A percentile compares a stretch with the other conserved stretches of the same genome.
phyloP scores from a whole-genome alignment of 306 rosid species.

The Rubus idaeus region DNA sequence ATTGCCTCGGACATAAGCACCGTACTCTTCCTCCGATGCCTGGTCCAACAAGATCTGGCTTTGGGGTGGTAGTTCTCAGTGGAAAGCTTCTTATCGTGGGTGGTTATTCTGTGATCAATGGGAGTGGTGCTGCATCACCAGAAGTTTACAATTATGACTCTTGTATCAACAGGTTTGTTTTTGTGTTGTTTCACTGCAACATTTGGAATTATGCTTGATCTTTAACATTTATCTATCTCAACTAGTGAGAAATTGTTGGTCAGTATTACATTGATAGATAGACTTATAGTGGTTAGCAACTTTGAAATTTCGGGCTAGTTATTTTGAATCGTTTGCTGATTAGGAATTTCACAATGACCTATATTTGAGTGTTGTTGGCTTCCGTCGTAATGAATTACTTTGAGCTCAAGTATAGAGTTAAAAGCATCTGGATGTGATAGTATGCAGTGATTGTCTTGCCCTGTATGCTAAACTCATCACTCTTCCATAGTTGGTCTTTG shows the following conservation, averaged over 20 bases:
- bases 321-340: neutral
- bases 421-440: neutral
- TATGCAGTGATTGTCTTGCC: neutral
- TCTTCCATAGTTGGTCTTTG: neutral
- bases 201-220: constrained; percentile 2
- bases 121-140: constrained; percentile 48
- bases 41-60: constrained; percentile 54
- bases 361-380: neutral
- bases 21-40: constrained; percentile 74
- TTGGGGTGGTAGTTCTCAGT: constrained; percentile 68
- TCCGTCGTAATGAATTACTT: neutral
- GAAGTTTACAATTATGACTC: constrained; percentile 82
- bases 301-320: neutral
- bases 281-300: neutral
- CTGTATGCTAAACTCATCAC: neutral
- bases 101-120: constrained; percentile 57
- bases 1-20: constrained; percentile 58
- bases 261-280: neutral
- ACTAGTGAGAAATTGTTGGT: neutral
- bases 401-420: neutral
- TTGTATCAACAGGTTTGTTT: constrained; percentile 67
- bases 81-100: constrained; percentile 92
- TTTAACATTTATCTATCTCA: neutral
- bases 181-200: neutral
- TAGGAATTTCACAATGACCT: neutral